Percentiles rank a stretch among this genome's conserved stretches.
Evolutionary conservation across 2,329 filamentous ascomycete species (phyloP).

Genomic region (Parafenestella ontariensis): DNA sequence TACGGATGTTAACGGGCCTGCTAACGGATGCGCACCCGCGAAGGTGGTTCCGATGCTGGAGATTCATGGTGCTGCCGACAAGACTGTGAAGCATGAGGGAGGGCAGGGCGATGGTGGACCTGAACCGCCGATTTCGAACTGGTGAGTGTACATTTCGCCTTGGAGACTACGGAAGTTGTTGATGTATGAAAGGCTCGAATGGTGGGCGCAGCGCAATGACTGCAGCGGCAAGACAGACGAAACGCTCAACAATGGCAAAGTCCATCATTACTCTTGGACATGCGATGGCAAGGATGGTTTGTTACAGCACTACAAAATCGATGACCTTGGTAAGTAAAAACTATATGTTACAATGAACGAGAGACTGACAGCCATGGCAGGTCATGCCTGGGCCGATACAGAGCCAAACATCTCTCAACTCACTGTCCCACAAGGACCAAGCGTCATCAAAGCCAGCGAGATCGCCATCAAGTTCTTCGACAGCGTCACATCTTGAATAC

Average conservation of each 20-base stretch:
- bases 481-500: not conserved
- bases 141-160: slow-evolving; percentile 43
- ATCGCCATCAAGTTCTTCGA: slow-evolving; percentile 58
- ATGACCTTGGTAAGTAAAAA: slow-evolving; percentile 50
- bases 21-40: slow-evolving; percentile 51
- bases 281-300: slow-evolving; percentile 47
- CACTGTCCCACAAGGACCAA: slow-evolving; percentile 50
- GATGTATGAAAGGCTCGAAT: slow-evolving; percentile 37
- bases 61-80: slow-evolving; percentile 60
- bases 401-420: slow-evolving; percentile 55
- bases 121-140: slow-evolving; percentile 53
- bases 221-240: slow-evolving; percentile 45
- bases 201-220: slow-evolving; percentile 53
- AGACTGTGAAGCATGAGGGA: slow-evolving; percentile 56
- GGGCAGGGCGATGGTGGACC: slow-evolving; percentile 52
- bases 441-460: slow-evolving; percentile 54
- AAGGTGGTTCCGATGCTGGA: slow-evolving; percentile 55
- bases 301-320: slow-evolving; percentile 56
- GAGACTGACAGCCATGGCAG: slow-evolving; percentile 10
- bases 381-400: slow-evolving; percentile 57
- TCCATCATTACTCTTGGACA: slow-evolving; percentile 55
- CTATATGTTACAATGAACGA: not conserved
- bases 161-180: not conserved
- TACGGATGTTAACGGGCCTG: slow-evolving; percentile 49
- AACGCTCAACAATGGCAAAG: slow-evolving; percentile 48